Base-by-base conservation (phyloP, 1,139 yeast genomes). In the Blastobotrys persicus region DNA sequence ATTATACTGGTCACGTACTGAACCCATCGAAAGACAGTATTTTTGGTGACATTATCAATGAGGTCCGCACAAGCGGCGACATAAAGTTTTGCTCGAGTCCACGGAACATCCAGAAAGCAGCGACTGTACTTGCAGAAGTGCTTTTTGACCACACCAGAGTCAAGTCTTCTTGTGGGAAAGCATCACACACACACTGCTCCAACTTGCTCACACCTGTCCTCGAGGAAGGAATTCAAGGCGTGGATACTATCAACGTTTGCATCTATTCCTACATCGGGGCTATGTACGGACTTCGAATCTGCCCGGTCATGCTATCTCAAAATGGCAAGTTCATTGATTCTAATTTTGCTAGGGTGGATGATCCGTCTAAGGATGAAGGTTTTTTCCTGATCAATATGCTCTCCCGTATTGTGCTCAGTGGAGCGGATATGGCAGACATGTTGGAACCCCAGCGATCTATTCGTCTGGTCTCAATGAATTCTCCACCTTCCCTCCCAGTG, bases 321-420 rank as follows among this genome's bases (percentile, higher is more conserved):
- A 43, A 41, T 13, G 48, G 45, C 33, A 44, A 37, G 13, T 47
- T 41, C 34, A 34, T 48, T 20, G 46, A 42, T 34, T 40, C 51
- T 4, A 48, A 51, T 31, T 51, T 48, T 46, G 54, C 50, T 18
- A 45, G 54, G 18, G 54, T 51, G 13, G 50, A 48, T 7, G 54
- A 51, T 28, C 47, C 46, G 9, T 20, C 43, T 9, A 33, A 44
- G 6, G 42, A 23, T 6, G 54, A 48, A 5, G 54, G 54, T 1
- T 48, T 33, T 23, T 51, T 51, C 31, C 19, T 51, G 7, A 48
- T 51, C 44, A 51, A 51, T 35, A 37, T 48, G 17, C 32, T 51
- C 18, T 45, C 37, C 34, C 48, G 46, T 17, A 40, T 51, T 33
- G 49, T 51, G 3, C 20, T 45, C 19, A 39, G 45, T 12, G 34